Base-by-base conservation (phyloP, 768 basidiomycete genomes). In the Podaxis carcinomalis region DNA sequence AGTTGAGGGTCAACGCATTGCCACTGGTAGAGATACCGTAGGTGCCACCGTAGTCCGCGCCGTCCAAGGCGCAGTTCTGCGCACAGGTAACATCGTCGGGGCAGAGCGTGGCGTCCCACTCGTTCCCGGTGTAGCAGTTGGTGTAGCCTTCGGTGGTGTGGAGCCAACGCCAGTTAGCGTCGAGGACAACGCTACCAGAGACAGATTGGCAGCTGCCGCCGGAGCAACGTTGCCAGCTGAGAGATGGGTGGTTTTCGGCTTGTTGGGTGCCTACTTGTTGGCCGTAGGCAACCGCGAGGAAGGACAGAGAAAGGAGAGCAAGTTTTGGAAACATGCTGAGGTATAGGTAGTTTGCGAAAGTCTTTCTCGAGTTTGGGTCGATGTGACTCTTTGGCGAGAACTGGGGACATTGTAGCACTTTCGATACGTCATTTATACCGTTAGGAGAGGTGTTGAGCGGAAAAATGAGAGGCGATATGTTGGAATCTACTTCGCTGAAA, bases 141-240 rank as follows among this genome's bases (percentile, higher is more conserved):
- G 66, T 69, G 44, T 61, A 66, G 55, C 67, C 64, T 28, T 53
- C 37, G 49, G 65, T 69, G 60, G 54, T 63, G 64, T 76, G 74
- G n/a, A 74, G 61, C 76, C 76, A 79, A 51, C 78, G 77, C 78
- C 78, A 80, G 72, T 79, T 78, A 52, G 75, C 50, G 66, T 79
- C 78, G 68, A 80, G 73, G 16, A 75, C 75, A 61, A 80, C 70
- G 13, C 65, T 53, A 44, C 67, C 67, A 19, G 59, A 62, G 40
- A 62, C 44, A 14, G 67, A 67, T 25, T 65, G 67, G 72, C 77
- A 77, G 37, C 69, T 44, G 19, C 42, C 67, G 50, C 77, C 73
- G 16, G 68, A 62, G 68, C 80, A 81, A 50, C 69, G 65, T 63
- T 77, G 72, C 64, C 69, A 71, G 55, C 71, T 67, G 42, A 81